Base-by-base conservation (phyloP, 73 alveolate genomes). In the Paramecium primaurelia region DNA sequence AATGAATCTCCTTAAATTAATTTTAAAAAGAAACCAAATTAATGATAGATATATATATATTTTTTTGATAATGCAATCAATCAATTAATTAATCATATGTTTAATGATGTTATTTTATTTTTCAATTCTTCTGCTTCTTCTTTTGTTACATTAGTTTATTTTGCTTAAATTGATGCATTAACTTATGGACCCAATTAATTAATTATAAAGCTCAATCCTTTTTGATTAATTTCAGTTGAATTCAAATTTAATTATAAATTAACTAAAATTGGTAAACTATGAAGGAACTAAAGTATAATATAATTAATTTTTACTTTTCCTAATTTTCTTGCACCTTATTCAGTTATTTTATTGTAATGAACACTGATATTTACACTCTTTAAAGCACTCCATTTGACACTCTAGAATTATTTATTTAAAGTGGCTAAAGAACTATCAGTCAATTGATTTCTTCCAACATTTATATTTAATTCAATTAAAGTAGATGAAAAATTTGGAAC, bases 371-470 rank as follows among this genome's bases (percentile, higher is more conserved):
- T 40, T 1, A 73, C 34, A 37, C 28, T 16, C 36, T 73, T 73
- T 38, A 73, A 73, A 0, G 60, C 18, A 37, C 18, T 38, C 87
- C 87, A 73, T 73, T 38, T 37, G 32, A 73, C 87, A 30, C 64
- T 10, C 32, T 32, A 73, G 18, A 73, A 38, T 18, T 14, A 14
- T 14, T 73, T 73, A 34, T 73, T 73, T 22, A 73, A 40, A 37
- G 32, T 20, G 0, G 60, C 40, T 18, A 73, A 34, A 30, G 60
- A 11, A 20, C 10, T n/a, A 73, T 73, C 87, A 73, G 60, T 73
- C 1, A 73, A 37, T 37, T 32, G 36, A 73, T 73, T 73, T 73
- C 87, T 73, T 30, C 60, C 87, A 73, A 73, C 87, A 73, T 73
- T 73, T 5, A 73, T 9, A 34, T 9, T 73, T 37, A 73, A 38